Evolutionary conservation across 2,329 filamentous ascomycete species (phyloP).

Genomic region (Pseudovirgaria hyperparasitica): DNA sequence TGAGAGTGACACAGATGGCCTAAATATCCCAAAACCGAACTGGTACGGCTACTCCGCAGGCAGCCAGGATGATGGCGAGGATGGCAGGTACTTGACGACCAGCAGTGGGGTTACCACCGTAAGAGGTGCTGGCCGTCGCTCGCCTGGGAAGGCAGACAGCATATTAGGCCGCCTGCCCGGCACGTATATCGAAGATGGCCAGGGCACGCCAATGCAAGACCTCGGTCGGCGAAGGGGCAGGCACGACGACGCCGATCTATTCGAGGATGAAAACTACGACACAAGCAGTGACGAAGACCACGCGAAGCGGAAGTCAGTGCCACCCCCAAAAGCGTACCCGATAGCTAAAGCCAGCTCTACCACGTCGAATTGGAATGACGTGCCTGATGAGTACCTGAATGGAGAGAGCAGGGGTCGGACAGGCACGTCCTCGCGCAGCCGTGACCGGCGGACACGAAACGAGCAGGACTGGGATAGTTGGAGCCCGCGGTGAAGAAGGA

Average conservation of each 20-base stretch:
- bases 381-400: conserved; percentile 32
- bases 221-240: conserved; percentile 25
- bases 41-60: conserved; percentile 12
- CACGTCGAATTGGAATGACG: conserved; percentile 35
- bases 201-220: conserved; percentile 27
- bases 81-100: conserved; percentile 21
- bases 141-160: conserved; percentile 27
- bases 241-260: conserved; percentile 16
- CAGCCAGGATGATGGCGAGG: conserved; percentile 20
- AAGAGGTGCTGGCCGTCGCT: conserved; percentile 21
- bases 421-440: no score
- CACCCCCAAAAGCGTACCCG: conserved; percentile 6
- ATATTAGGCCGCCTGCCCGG: conserved; percentile 26
- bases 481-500: no score
- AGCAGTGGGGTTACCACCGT: conserved; percentile 18
- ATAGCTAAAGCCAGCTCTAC: no score
- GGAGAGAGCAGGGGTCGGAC: conserved; percentile 13
- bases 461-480: no score
- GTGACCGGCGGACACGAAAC: no score
- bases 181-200: conserved; percentile 23
- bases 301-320: conserved; percentile 11
- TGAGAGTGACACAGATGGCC: conserved; percentile 16
- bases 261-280: conserved; percentile 24
- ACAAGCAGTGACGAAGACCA: conserved; percentile 19
- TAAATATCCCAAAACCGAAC: conserved; percentile 8